These are phyloP conservation scores for Besnoitia besnoiti DNA, from an alignment of 169 alveolate species.

Conservation along the genomic window DNA sequence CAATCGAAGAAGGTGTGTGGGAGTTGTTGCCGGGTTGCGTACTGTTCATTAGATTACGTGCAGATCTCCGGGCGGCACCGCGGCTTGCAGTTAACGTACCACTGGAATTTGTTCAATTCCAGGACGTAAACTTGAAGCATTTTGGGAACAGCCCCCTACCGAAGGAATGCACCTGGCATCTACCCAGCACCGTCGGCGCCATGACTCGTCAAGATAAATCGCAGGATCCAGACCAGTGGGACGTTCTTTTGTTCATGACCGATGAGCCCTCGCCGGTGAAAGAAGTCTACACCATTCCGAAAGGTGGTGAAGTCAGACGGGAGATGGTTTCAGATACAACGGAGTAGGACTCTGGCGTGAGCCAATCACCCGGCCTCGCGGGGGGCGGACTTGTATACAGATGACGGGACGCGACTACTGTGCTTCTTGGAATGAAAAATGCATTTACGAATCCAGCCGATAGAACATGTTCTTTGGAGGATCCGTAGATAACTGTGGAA, in stretches of 20 bases:
- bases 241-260: conserved; percentile 1
- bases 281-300: background rate
- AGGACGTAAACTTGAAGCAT: background rate
- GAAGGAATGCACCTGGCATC: background rate
- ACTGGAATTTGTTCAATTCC: background rate
- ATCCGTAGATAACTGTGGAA: too few relatives aligned
- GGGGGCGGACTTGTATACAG: too few relatives aligned
- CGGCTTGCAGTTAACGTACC: background rate
- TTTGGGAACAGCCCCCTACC: background rate
- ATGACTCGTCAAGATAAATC: background rate
- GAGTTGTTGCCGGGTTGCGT: background rate
- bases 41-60: background rate
- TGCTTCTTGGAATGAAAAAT: too few relatives aligned
- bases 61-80: background rate
- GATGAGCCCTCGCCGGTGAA: background rate
- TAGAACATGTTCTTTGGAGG: too few relatives aligned
- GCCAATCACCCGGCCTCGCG: too few relatives aligned
- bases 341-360: too few relatives aligned
- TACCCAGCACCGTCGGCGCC: background rate
- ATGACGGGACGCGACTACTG: too few relatives aligned
- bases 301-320: background rate
- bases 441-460: too few relatives aligned
- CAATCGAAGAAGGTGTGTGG: background rate
- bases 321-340: too few relatives aligned
- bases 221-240: background rate